Percentiles rank a stretch among this genome's conserved stretches.
Evolutionary conservation across 306 rosid genomes (phyloP).

Genomic region (Rosa lucieae): DNA sequence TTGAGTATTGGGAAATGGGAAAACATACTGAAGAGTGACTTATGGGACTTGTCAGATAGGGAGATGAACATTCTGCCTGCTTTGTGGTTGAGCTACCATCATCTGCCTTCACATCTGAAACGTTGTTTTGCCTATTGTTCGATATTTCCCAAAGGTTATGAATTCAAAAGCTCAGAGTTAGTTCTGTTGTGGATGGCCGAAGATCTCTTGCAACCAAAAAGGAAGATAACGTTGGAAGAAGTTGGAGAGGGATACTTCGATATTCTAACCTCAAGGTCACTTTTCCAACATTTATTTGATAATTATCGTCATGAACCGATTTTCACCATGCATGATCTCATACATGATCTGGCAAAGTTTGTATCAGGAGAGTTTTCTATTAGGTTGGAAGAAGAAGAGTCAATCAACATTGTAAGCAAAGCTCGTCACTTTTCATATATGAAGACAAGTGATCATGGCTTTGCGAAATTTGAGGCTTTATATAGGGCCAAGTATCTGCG

Average conservation of each 20-base stretch:
- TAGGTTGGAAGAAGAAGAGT: not conserved
- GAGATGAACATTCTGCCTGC: constrained; percentile 1
- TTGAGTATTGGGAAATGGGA: not conserved
- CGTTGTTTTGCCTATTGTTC: constrained; percentile 11
- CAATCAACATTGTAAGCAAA: not conserved
- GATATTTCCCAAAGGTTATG: not conserved
- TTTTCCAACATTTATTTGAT: constrained; percentile 19
- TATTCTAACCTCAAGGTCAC: constrained; percentile 27
- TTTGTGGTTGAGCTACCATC: constrained; percentile 13
- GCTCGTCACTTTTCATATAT: not conserved
- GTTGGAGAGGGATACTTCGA: constrained; percentile 26
- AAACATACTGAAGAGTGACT: not conserved
- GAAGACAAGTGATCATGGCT: not conserved
- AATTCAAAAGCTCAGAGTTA: not conserved
- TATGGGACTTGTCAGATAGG: not conserved
- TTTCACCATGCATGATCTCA: constrained; percentile 15
- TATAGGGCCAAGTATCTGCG: not conserved
- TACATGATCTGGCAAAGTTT: constrained; percentile 11
- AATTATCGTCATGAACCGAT: not conserved
- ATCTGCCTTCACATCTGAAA: not conserved
- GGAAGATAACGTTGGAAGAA: not conserved
- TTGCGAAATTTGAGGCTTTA: not conserved
- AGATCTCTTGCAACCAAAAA: constrained; percentile 12
- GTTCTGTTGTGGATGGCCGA: constrained; percentile 16
- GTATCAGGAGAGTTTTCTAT: not conserved